Conservation (phyloP, 2,329 filamentous ascomycete species). For the Diaporthe destruens region DNA sequence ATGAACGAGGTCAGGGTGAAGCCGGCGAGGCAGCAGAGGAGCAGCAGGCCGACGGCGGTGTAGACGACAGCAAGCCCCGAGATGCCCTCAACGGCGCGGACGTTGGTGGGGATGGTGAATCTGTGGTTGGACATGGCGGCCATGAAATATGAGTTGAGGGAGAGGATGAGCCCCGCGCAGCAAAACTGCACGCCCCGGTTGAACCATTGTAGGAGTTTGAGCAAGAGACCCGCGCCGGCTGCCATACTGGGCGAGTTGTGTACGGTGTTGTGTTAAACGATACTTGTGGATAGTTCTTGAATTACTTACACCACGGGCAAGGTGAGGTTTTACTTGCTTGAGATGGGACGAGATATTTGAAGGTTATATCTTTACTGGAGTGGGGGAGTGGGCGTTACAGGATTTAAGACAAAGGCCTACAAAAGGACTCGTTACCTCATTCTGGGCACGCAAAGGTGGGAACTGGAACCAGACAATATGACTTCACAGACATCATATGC, state of each 20-base stretch:
- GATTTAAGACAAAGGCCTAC: constrained; percentile 28
- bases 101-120: constrained; percentile 71
- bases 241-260: constrained; percentile 62
- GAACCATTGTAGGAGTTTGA: constrained; percentile 78
- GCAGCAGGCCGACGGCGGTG: constrained; percentile 75
- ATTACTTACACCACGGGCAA: not conserved
- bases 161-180: constrained; percentile 79
- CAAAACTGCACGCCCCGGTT: constrained; percentile 81
- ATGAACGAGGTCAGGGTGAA: constrained; percentile 78
- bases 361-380: constrained; percentile 7
- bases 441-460: constrained; percentile 27
- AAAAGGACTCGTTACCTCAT: constrained; percentile 17
- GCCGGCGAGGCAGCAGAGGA: constrained; percentile 85
- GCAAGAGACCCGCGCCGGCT: constrained; percentile 67
- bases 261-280: not conserved
- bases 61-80: constrained; percentile 82
- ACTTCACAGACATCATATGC: constrained; percentile 31
- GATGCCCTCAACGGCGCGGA: constrained; percentile 83
- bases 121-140: constrained; percentile 76
- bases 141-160: constrained; percentile 88
- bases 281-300: not conserved
- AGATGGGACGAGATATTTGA: constrained; percentile 1
- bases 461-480: constrained; percentile 11
- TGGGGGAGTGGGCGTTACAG: constrained; percentile 17
- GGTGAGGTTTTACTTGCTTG: not conserved